Evolutionary conservation across 1,284 basidiomycete species (phyloP).

Genomic region (Paramarasmius palmivorus): DNA sequence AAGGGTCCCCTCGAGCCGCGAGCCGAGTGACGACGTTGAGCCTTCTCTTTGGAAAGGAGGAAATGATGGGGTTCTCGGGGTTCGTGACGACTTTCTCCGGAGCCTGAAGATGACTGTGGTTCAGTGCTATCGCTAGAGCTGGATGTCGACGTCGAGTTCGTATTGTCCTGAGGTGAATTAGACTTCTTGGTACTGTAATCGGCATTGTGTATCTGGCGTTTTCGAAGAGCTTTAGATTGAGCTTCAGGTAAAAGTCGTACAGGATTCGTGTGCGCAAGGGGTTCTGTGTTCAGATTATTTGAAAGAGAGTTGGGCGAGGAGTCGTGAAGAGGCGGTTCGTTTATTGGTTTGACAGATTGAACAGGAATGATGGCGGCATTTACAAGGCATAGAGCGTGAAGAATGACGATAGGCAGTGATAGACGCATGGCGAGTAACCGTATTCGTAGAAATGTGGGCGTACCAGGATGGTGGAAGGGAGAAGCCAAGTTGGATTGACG

Average conservation of each 20-base stretch:
- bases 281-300: not conserved
- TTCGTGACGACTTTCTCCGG: not conserved
- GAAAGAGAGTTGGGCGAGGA: too few relatives aligned
- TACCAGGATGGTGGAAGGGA: not conserved
- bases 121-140: not conserved
- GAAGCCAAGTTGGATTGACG: not conserved
- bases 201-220: constrained; percentile 4
- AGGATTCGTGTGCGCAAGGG: too few relatives aligned
- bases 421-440: not conserved
- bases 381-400: constrained; percentile 1
- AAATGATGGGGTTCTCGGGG: not conserved
- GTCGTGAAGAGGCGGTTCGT: too few relatives aligned
- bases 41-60: not conserved
- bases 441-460: not conserved
- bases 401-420: not conserved
- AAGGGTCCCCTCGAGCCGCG: not conserved
- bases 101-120: not conserved
- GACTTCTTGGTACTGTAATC: constrained; percentile 1
- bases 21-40: not conserved
- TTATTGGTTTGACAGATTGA: too few relatives aligned
- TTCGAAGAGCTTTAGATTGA: not conserved
- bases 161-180: not conserved
- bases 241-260: not conserved
- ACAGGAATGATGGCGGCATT: not conserved
- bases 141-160: not conserved